Percentiles rank a stretch among this genome's conserved stretches.
These are phyloP conservation scores for Arachis hypogaea DNA, from an alignment of 306 rosid species.

Conservation along the genomic window DNA sequence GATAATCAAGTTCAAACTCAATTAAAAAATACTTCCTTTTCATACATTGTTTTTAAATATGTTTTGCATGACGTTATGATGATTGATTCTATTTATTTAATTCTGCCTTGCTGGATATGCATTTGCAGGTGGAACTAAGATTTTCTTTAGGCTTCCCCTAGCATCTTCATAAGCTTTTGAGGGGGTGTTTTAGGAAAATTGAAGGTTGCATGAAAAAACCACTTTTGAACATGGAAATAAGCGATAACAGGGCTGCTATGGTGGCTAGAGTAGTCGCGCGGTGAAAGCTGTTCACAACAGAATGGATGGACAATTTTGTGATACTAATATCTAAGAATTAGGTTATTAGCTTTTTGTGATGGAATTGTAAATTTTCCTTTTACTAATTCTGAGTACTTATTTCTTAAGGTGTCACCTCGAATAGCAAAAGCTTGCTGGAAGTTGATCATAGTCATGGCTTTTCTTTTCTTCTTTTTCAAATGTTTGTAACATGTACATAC, in stretches of 20 bases:
- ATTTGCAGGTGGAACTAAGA: conserved; percentile 92
- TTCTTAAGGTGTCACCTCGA: conserved; percentile 51
- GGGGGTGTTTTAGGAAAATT: conserved; percentile 87
- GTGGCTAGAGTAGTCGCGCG: conserved; percentile 91
- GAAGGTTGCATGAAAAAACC: conserved; percentile 79
- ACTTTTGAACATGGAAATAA: conserved; percentile 43
- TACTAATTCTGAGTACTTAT: conserved; percentile 47
- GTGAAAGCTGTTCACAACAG: conserved; percentile 87
- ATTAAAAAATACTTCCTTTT: neutral
- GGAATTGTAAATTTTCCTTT: conserved; percentile 55
- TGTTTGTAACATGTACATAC: no score
- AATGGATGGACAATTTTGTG: conserved; percentile 79
- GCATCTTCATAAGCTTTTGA: conserved; percentile 84
- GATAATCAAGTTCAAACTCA: conserved; percentile 16
- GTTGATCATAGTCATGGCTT: conserved; percentile 34
- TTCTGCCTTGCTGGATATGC: conserved; percentile 35
- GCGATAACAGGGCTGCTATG: conserved; percentile 70
- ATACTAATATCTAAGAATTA: conserved; percentile 52
- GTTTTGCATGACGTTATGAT: conserved; percentile 14
- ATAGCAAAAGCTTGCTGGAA: conserved; percentile 59
- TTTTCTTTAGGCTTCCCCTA: conserved; percentile 95
- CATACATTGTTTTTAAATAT: neutral
- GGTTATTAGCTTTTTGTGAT: conserved; percentile 40
- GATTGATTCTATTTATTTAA: conserved; percentile 39
- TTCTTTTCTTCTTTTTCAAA: no score